Conservation (phyloP, 805 yeast species). For the Ogataea zsoltii region DNA sequence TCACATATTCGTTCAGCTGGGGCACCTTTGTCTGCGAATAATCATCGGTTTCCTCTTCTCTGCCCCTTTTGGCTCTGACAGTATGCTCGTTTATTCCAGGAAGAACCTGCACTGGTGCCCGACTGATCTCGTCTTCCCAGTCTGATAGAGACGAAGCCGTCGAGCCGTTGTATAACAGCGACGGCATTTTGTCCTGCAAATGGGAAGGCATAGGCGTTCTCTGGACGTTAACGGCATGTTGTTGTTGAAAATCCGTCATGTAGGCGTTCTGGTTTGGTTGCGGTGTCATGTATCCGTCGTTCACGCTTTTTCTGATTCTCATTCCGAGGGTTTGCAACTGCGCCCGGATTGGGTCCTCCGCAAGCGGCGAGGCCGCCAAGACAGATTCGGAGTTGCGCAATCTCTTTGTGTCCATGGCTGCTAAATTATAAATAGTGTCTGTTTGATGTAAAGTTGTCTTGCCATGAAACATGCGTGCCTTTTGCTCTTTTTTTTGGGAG, state of each 20-base stretch:
- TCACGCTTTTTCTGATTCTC: conserved; percentile 68
- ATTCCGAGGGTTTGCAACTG: conserved; percentile 61
- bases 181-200: conserved; percentile 40
- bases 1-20: conserved; percentile 29
- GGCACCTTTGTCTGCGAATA: not conserved
- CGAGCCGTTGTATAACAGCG: conserved; percentile 42
- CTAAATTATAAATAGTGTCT: not conserved
- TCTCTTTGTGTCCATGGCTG: conserved; percentile 5
- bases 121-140: conserved; percentile 40
- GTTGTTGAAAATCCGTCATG: conserved; percentile 19
- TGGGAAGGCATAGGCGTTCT: conserved; percentile 46
- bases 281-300: conserved; percentile 51
- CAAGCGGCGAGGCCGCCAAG: not conserved
- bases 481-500: not conserved
- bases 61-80: conserved; percentile 9
- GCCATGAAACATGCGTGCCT: not conserved
- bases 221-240: conserved; percentile 21
- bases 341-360: conserved; percentile 28
- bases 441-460: not conserved
- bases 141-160: conserved; percentile 46
- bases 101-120: not conserved
- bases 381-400: no score
- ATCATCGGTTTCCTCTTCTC: conserved; percentile 13
- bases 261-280: conserved; percentile 5
- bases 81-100: not conserved